Base-by-base conservation (phyloP, 768 basidiomycete genomes). In the Rhizopogon sp. region DNA sequence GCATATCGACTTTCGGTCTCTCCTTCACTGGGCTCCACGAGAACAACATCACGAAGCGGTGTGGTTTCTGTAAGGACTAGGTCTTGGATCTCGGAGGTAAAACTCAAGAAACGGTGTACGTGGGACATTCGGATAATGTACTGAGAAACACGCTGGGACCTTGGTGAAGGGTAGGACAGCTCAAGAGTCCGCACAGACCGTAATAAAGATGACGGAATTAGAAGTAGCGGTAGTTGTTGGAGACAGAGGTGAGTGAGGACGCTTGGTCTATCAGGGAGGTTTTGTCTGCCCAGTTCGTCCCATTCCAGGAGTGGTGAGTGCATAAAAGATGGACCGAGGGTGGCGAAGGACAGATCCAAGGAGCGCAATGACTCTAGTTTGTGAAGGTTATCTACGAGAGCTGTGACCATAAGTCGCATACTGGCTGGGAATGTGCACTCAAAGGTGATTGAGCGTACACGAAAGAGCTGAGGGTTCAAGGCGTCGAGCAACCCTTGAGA, bases 11-110 rank as follows among this genome's bases (percentile, higher is more conserved):
- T 40, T 53, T 11, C 43, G 45, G 47, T 37, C 8, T 59, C 59
- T 31, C 59, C 60, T 37, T 52, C 54, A 22, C 53, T 50, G 16
- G 57, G 52, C 17, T 33, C 47, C 51, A 63, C 64, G 39, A 63
- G 31, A 22, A 45, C 39, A 29, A 70, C 54, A 52, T 74, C 71
- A 66, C 78, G 74, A 39, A 71, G 61, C 17, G 78, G 76, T 17
- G 74, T 69, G 13, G 76, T 76, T 52, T 77, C 73, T 11, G 61
- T 63, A 41, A 82, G 65, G 39, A 70, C 69, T 46, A 82, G 65
- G 37, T 77, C 72, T 60, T 76, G 71, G 16, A 81, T 69, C 39
- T 64, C 68, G 25, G 75, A 71, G 1, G 75, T 72, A 10, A 69
- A 63, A 43, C 57, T 61, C 45, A 81, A 62, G 51, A 77, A 70